phyloP scores from a whole-genome alignment of 2,329 filamentous ascomycete species.

The Tolypocladium tundrense region DNA sequence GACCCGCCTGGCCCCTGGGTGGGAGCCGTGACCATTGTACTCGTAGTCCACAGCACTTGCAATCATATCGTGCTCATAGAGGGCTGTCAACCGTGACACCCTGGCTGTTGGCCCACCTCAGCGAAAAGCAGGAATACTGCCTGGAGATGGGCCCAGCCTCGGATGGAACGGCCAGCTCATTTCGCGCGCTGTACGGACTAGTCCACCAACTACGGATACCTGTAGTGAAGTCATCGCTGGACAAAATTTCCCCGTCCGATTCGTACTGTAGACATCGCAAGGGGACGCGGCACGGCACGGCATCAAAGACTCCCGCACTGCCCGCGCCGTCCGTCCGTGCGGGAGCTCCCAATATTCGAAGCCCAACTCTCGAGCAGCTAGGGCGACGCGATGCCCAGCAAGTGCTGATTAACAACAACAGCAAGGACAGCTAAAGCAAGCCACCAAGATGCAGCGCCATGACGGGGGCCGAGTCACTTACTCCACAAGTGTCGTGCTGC shows the following conservation, averaged over 20 bases:
- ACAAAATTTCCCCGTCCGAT: neutral
- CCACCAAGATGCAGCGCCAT: slow-evolving; percentile 1
- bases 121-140: neutral
- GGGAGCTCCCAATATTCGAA: neutral
- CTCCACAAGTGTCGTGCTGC: neutral
- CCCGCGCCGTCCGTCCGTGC: neutral
- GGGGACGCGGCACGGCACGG: neutral
- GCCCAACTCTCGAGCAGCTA: neutral
- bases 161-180: neutral
- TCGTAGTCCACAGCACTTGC: neutral
- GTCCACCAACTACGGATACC: neutral
- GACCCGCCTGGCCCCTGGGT: neutral
- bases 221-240: neutral
- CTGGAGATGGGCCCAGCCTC: neutral
- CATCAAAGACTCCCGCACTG: neutral
- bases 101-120: neutral
- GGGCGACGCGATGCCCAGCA: neutral
- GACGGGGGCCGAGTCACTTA: slow-evolving; percentile 4
- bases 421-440: neutral
- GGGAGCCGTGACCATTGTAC: neutral
- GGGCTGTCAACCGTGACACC: neutral
- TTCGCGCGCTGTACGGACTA: neutral
- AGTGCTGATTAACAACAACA: neutral
- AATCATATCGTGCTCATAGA: neutral
- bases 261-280: neutral